Evolutionary conservation across 2,329 filamentous ascomycete genomes (phyloP).

Genomic region (Colletotrichum sidae): DNA sequence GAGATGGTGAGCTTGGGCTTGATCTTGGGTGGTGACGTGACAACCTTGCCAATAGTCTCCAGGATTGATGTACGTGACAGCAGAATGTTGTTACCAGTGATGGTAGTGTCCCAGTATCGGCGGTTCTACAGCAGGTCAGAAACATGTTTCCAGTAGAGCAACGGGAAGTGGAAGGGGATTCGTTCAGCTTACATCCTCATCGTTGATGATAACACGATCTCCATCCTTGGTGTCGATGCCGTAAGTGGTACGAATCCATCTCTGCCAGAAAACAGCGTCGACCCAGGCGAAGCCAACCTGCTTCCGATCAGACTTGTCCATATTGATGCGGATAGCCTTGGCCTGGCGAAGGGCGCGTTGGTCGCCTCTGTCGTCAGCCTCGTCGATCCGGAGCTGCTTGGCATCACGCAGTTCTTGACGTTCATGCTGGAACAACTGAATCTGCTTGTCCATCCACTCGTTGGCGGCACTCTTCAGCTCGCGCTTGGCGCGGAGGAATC

Average conservation of each 20-base stretch:
- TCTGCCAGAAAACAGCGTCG: conserved; percentile 96
- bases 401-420: conserved; percentile 92
- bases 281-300: conserved; percentile 98
- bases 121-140: conserved; percentile 71
- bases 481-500: conserved; percentile 81
- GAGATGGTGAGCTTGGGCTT: conserved; percentile 82
- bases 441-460: conserved; percentile 98
- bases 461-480: conserved; percentile 96
- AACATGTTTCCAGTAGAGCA: conserved; percentile 4
- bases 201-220: conserved; percentile 94
- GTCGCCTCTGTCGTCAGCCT: conserved; percentile 93
- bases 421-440: conserved; percentile 90
- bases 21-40: conserved; percentile 76
- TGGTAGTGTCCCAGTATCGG: conserved; percentile 93
- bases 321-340: conserved; percentile 91
- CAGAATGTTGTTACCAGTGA: conserved; percentile 89
- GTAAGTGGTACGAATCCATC: conserved; percentile 96
- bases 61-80: conserved; percentile 91
- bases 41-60: conserved; percentile 82
- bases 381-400: conserved; percentile 95
- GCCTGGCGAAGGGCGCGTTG: conserved; percentile 86
- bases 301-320: conserved; percentile 87
- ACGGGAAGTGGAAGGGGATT: neutral
- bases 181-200: conserved; percentile 85
- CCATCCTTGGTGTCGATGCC: conserved; percentile 89